Evolutionary conservation across 345 rosid species (phyloP), one percentile per base, ranked within the genome.

Genomic region (Euclidium syriacum): DNA sequence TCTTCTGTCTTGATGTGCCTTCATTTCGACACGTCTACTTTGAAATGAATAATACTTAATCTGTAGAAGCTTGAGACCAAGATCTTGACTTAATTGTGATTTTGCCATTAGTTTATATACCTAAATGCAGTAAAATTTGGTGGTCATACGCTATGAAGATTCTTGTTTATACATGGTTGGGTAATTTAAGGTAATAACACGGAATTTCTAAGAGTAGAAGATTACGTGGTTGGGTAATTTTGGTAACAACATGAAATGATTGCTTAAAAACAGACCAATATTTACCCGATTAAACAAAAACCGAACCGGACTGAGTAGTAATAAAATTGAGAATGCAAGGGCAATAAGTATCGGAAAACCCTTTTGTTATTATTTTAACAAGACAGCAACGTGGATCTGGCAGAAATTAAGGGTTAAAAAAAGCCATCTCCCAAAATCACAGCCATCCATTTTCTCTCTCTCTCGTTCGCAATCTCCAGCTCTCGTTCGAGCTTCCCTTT

Each of bases 311-410:
- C 50, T 34, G 19, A 61, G 17, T 10, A n/a, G 68, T 52, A 61
- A 52, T 36, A 26, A 60, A 69, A 19, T 1, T 0, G 1, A 7
- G 29, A 59, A 42, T 51, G n/a, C 2, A 33, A 58, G 47, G 73
- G 61, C 7, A 9, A 12, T 17, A 15, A 52, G 41, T 24, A 6
- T 0, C 0, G 11, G 1, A 10, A 52, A 59, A 15, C 10, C 36
- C 12, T 42, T 60, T 32, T 51, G n/a, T n/a, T 27, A 22, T 38
- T 20, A 49, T 30, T 42, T n/a, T 68, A 60, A 68, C 47, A 60
- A 61, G 69, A 55, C 52, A 70, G 52, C 74, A 40, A 70, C 74
- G 69, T 41, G 75, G 70, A 71, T 70, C 74, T 70, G 74, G 57
- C 36, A 46, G 63, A 61, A 54, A 7, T 25, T 15, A 52, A 53